A percentile compares a stretch with the other conserved stretches of the same genome.
phyloP scores from a whole-genome alignment of 2,329 filamentous ascomycete species.

The Scopulariopsis brevicaulis region DNA sequence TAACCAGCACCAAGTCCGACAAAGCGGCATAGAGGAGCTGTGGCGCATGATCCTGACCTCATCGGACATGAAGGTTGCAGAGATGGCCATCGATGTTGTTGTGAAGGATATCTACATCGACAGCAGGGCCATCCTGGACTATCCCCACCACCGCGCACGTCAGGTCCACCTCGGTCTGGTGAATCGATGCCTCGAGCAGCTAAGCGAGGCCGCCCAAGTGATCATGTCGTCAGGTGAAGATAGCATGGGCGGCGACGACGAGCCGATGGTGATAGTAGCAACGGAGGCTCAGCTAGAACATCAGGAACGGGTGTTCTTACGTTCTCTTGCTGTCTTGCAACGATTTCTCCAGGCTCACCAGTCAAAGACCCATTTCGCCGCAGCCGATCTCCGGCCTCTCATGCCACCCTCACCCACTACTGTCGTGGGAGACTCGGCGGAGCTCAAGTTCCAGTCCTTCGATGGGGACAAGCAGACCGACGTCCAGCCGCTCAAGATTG shows the following conservation, averaged over 20 bases:
- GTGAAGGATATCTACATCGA: conserved; percentile 61
- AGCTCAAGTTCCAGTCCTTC: conserved; percentile 65
- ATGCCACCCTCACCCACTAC: conserved; percentile 38
- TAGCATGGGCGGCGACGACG: conserved; percentile 31
- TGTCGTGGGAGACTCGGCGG: conserved; percentile 51
- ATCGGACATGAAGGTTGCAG: conserved; percentile 52
- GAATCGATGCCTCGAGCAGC: conserved; percentile 59
- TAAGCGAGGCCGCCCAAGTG: conserved; percentile 49
- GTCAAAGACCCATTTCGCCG: conserved; percentile 45
- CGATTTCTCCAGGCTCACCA: conserved; percentile 58
- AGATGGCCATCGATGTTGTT: conserved; percentile 55
- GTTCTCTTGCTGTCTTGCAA: conserved; percentile 57
- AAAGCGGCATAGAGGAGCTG: conserved; percentile 55
- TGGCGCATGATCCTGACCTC: conserved; percentile 73
- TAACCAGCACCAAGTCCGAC: conserved; percentile 37
- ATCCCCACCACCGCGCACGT: conserved; percentile 36
- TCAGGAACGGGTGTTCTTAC: conserved; percentile 52
- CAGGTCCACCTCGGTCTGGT: conserved; percentile 60
- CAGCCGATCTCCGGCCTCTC: conserved; percentile 42
- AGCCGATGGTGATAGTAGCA: conserved; percentile 38
- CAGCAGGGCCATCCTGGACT: conserved; percentile 35
- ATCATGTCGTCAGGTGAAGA: conserved; percentile 37
- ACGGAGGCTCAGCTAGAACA: conserved; percentile 29
- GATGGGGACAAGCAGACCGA: conserved; percentile 47
- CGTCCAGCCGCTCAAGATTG: conserved; percentile 52